Conservation (phyloP, 768 basidiomycete genomes). For the Trametes sanguinea region DNA sequence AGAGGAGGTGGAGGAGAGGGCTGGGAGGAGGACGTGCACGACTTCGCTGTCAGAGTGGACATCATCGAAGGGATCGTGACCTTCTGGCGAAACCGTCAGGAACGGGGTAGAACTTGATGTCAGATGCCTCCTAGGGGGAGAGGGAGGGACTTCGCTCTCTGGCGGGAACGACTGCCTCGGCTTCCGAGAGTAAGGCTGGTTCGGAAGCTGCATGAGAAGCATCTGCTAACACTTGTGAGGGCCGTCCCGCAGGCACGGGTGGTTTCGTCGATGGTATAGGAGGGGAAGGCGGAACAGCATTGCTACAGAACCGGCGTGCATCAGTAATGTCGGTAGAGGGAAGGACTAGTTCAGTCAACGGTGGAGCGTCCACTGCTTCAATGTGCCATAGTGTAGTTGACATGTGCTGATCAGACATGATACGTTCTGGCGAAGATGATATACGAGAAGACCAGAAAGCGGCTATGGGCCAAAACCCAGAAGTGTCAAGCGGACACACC, state of each 20-base stretch:
- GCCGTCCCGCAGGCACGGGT: background rate
- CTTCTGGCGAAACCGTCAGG: slow-evolving; percentile 3
- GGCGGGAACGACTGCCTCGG: slow-evolving; percentile 18
- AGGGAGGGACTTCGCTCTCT: background rate
- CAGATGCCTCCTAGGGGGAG: background rate
- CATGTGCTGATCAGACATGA: no score
- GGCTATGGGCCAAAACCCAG: no score
- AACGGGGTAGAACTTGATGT: background rate
- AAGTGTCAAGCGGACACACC: no score
- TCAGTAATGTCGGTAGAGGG: background rate
- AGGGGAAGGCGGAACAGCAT: background rate
- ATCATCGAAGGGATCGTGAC: slow-evolving; percentile 17
- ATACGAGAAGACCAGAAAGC: no score
- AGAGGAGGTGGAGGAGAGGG: slow-evolving; percentile 10
- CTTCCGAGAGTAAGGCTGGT: slow-evolving; percentile 5
- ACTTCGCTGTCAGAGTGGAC: slow-evolving; percentile 12
- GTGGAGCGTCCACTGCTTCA: no score
- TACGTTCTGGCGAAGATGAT: no score
- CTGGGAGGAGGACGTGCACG: background rate
- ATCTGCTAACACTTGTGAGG: slow-evolving; percentile 5
- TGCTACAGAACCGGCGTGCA: background rate
- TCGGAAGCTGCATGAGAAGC: slow-evolving; percentile 3
- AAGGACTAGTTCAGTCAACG: background rate
- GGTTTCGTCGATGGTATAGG: background rate
- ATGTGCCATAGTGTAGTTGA: no score